Evolutionary conservation across 768 basidiomycete species (phyloP).

Genomic region (Floccularia luteovirens): DNA sequence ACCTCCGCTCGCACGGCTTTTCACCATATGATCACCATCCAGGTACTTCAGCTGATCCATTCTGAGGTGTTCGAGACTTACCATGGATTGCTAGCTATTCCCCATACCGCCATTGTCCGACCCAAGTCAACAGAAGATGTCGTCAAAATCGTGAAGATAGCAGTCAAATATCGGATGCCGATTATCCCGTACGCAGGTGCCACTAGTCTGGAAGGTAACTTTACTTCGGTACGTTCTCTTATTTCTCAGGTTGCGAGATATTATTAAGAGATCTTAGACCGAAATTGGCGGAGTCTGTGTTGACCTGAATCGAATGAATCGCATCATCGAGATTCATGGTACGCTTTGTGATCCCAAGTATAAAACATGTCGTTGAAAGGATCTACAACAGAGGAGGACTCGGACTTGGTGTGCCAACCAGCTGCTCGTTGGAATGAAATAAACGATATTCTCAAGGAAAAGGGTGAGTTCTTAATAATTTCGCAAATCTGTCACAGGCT

Average conservation of each 20-base stretch:
- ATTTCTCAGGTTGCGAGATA: neutral
- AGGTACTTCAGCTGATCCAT: constrained; percentile 23
- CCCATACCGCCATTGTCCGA: constrained; percentile 57
- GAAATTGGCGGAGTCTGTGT: constrained; percentile 66
- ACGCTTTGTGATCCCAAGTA: constrained; percentile 6
- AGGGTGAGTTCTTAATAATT: constrained; percentile 28
- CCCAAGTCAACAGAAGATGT: constrained; percentile 76
- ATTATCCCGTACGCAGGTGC: constrained; percentile 76
- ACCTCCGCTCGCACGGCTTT: constrained; percentile 46
- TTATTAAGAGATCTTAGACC: neutral
- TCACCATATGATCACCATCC: constrained; percentile 45
- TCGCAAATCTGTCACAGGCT: neutral
- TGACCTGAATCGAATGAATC: constrained; percentile 74
- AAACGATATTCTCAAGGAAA: constrained; percentile 54
- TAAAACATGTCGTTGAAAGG: neutral
- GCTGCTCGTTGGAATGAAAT: constrained; percentile 67
- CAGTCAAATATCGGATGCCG: constrained; percentile 70
- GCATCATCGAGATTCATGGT: constrained; percentile 72
- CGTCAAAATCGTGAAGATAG: constrained; percentile 66
- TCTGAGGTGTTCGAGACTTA: too few species aligned
- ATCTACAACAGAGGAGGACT: constrained; percentile 47
- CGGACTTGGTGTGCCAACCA: constrained; percentile 69
- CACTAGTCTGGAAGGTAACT: constrained; percentile 78
- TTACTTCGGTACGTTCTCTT: constrained; percentile 41
- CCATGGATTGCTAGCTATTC: constrained; percentile 20